A percentile compares a stretch with the other conserved stretches of the same genome.
phyloP scores from a whole-genome alignment of 2,329 filamentous ascomycete species.

The Reticulascus tulasneorum region DNA sequence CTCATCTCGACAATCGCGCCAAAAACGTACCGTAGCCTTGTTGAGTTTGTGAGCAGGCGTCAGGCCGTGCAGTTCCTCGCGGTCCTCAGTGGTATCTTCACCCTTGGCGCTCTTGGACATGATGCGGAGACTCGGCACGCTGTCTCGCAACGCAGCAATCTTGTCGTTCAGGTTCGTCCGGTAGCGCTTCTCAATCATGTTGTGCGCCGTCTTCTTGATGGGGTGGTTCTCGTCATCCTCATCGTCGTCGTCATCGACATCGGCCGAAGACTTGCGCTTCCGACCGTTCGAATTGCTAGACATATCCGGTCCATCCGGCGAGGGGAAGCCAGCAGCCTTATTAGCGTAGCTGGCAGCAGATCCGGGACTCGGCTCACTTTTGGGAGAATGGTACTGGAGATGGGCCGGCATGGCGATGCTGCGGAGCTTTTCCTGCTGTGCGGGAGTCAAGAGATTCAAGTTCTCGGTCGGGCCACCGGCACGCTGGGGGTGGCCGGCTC shows the following conservation, averaged over 20 bases:
- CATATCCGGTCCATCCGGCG: constrained; percentile 45
- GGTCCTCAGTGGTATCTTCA: constrained; percentile 67
- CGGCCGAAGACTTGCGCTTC: constrained; percentile 68
- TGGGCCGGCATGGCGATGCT: constrained; percentile 63
- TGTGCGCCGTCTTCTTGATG: constrained; percentile 90
- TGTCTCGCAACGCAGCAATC: constrained; percentile 86
- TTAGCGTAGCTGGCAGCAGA: constrained; percentile 47
- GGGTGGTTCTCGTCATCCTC: constrained; percentile 52
- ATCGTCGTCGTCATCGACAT: constrained; percentile 55
- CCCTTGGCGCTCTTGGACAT: constrained; percentile 70
- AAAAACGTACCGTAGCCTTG: constrained; percentile 79
- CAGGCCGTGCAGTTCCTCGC: constrained; percentile 76
- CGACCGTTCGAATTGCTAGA: constrained; percentile 47
- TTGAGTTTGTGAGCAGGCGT: constrained; percentile 91
- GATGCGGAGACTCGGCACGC: constrained; percentile 83
- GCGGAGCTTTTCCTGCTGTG: constrained; percentile 57
- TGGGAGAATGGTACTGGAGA: constrained; percentile 56
- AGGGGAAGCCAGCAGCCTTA: constrained; percentile 47
- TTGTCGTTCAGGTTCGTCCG: constrained; percentile 96
- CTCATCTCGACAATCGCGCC: neutral
- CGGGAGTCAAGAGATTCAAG: constrained; percentile 43
- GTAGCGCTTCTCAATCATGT: constrained; percentile 97
- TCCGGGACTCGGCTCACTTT: constrained; percentile 55
- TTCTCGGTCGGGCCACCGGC: constrained; percentile 11
- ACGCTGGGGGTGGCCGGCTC: constrained; percentile 22